Evolutionary conservation across 2,329 filamentous ascomycete genomes (phyloP).

Genomic region (Penicillium palitans): DNA sequence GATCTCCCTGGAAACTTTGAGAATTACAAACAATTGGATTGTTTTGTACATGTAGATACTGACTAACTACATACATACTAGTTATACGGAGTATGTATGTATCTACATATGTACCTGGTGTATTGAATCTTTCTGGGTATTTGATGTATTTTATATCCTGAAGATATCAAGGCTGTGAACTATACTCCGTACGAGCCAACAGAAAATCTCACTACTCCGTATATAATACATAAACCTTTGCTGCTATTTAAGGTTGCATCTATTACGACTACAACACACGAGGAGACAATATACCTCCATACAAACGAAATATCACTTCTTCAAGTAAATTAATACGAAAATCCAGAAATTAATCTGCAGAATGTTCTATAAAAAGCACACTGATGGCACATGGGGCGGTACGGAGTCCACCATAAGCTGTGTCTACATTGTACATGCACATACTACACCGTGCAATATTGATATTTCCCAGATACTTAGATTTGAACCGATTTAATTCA

Average conservation of each 20-base stretch:
- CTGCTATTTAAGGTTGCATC: neutral
- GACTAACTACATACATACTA: neutral
- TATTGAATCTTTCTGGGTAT: neutral
- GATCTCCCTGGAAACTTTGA: neutral
- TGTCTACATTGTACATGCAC: neutral
- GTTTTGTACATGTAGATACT: no score
- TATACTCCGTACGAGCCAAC: no score
- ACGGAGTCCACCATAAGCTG: neutral
- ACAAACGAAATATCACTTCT: neutral
- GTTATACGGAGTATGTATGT: no score
- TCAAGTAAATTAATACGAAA: neutral
- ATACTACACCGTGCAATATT: neutral
- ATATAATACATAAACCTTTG: no score
- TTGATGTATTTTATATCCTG: neutral
- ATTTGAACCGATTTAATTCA: neutral
- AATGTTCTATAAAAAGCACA: slow-evolving; percentile 13
- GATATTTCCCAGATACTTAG: neutral
- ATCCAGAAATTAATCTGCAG: neutral
- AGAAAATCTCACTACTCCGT: neutral
- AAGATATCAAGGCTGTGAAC: neutral
- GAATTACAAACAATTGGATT: neutral
- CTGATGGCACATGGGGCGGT: neutral
- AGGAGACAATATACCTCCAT: neutral
- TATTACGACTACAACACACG: neutral
- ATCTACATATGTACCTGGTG: neutral